phyloP scores from a whole-genome alignment of 345 rosid species.

The Moricandia arvensis region DNA sequence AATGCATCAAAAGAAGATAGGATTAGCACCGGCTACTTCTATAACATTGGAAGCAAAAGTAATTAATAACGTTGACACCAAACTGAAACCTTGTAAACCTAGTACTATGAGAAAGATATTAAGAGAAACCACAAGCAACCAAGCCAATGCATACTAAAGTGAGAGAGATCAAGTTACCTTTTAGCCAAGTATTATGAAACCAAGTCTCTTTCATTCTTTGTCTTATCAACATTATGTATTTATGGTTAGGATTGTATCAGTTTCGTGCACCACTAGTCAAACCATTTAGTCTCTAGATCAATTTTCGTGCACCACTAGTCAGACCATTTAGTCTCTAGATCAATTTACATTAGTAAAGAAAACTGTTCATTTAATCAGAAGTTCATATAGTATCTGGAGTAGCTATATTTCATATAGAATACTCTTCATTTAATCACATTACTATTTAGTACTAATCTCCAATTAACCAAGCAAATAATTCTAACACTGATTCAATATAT shows the following conservation, averaged over 20 bases:
- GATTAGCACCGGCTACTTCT: not conserved
- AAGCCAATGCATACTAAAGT: not conserved
- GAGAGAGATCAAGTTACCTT: not conserved
- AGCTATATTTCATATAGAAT: too few species aligned
- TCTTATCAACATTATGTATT: not conserved
- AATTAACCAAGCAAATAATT: not conserved
- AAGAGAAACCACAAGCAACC: not conserved
- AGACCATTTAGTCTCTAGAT: not conserved
- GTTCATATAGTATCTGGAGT: not conserved
- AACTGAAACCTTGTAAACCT: not conserved
- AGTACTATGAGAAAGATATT: too few species aligned
- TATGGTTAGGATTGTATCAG: not conserved
- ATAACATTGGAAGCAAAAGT: not conserved
- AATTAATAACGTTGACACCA: not conserved
- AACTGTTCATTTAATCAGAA: not conserved
- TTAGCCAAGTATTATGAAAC: not conserved
- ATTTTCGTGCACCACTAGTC: too few species aligned
- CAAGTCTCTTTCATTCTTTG: not conserved
- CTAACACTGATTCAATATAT: not conserved
- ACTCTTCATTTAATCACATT: too few species aligned
- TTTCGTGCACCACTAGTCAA: not conserved
- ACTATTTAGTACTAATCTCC: not conserved
- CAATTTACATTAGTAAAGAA: not conserved
- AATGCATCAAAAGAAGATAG: too few species aligned
- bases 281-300: not conserved